Evolutionary conservation across 2,329 filamentous ascomycete genomes (phyloP).

Genomic region (Aspergillus floridensis): DNA sequence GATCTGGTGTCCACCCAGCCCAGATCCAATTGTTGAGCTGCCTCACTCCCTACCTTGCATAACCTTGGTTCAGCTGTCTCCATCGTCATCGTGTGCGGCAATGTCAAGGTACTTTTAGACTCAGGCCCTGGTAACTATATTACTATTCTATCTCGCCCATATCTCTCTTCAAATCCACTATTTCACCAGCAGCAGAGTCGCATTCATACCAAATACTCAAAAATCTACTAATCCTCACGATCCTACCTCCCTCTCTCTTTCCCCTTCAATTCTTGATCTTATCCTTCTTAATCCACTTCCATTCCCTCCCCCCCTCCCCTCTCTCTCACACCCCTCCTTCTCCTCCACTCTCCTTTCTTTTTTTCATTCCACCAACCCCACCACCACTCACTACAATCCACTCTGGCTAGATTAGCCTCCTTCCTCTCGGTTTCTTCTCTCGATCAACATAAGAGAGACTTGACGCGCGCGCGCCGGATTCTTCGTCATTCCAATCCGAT

Average conservation of each 20-base stretch:
- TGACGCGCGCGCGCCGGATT: not conserved
- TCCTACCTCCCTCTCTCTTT: not conserved
- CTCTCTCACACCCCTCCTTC: not conserved
- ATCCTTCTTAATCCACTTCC: not conserved
- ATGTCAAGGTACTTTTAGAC: constrained; percentile 22
- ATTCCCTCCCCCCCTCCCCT: not conserved
- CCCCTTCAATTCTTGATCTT: constrained; percentile 3
- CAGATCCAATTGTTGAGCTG: constrained; percentile 24
- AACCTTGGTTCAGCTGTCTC: constrained; percentile 29
- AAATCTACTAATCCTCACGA: constrained; percentile 5
- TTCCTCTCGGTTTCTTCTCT: not conserved
- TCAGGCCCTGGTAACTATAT: constrained; percentile 16
- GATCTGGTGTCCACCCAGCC: constrained; percentile 21
- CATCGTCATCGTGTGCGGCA: constrained; percentile 26
- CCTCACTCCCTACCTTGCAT: constrained; percentile 27
- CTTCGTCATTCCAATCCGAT: not conserved
- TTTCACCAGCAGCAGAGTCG: not conserved
- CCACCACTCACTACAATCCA: constrained; percentile 1
- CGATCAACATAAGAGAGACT: not conserved
- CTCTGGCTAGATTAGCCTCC: not conserved
- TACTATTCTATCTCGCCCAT: constrained; percentile 20
- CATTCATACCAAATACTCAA: constrained; percentile 1
- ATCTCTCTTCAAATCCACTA: constrained; percentile 10
- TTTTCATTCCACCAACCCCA: not conserved
- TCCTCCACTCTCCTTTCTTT: constrained; percentile 1